A percentile compares a stretch with the other conserved stretches of the same genome.
These are phyloP conservation scores for Echeveria elegans DNA, from an alignment of 164 flowering plant species.

Conservation along the genomic window DNA sequence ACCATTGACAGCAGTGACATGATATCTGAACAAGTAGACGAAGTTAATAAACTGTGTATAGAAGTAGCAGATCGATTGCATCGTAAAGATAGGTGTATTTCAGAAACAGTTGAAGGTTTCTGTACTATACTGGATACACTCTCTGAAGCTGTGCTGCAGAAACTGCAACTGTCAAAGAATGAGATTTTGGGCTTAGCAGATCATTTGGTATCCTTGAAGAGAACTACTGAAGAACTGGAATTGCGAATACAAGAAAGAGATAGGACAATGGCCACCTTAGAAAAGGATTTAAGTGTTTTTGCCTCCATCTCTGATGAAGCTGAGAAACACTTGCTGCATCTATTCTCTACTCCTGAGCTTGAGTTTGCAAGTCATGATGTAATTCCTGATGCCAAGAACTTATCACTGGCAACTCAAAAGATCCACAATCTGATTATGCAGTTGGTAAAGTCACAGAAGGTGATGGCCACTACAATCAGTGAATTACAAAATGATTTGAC, in stretches of 20 bases:
- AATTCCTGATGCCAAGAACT: slow-evolving; percentile 21
- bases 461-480: slow-evolving; percentile 22
- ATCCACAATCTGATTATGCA: slow-evolving; percentile 25
- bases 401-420: slow-evolving; percentile 32
- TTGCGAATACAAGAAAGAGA: slow-evolving; percentile 32
- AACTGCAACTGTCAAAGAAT: slow-evolving; percentile 33
- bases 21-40: slow-evolving; percentile 25
- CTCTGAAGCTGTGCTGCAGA: slow-evolving; percentile 31
- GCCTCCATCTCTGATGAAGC: slow-evolving; percentile 51
- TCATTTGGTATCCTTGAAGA: slow-evolving; percentile 31
- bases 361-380: slow-evolving; percentile 17
- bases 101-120: slow-evolving; percentile 36
- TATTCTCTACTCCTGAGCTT: slow-evolving; percentile 21
- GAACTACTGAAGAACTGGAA: slow-evolving; percentile 33
- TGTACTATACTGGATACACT: slow-evolving; percentile 39
- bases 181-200: slow-evolving; percentile 21
- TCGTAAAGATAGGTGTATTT: slow-evolving; percentile 32
- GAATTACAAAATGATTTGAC: slow-evolving; percentile 43
- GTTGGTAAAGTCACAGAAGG: slow-evolving; percentile 27
- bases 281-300: slow-evolving; percentile 31
- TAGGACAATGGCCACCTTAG: slow-evolving; percentile 26
- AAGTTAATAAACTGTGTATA: slow-evolving; percentile 26
- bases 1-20: slow-evolving; percentile 21
- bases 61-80: slow-evolving; percentile 38
- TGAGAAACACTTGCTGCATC: slow-evolving; percentile 19